Base-by-base conservation (phyloP, 176 grass and related monocot species). In the Triticum turgidum region DNA sequence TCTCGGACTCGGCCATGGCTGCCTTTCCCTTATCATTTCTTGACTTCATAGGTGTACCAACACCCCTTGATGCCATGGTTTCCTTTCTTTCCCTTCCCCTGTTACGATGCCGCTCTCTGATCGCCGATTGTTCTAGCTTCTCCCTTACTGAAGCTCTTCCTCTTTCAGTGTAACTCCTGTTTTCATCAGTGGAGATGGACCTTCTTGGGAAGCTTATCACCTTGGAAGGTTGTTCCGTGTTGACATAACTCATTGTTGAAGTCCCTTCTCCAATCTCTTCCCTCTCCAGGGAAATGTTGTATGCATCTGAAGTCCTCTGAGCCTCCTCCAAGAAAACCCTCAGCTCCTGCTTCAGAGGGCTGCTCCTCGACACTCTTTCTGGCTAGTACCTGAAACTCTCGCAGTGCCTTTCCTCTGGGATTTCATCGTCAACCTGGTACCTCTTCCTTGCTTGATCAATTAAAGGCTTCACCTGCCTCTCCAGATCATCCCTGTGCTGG, bases 311-410 rank as follows among this genome's bases (percentile, higher is more conserved):
- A 68, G 56, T 78, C 62, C 84, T 94, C 47, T 93, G 88, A 65
- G 92, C 92, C 76, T 99, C 92, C 89, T 96, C 92, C n/a, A 99
- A 73, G 58, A 96, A 92, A 75, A 84, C 85, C 25, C 97, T 92
- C 33, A 99, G 72, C 85, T 96, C 97, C 80, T 94, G 91, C 11
- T 91, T 94, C 11, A 88, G 65, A 90, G 88, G 86, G 73, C 74
- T 96, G 79, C 71, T 90, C 24, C 68, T 78, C 45, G 79, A 67
- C 58, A 82, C 87, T 82, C 76, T 83, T 78, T 76, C 68, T 38
- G 89, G 80, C 72, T 88, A 11, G 32, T 88, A 93, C 39, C 83
- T 86, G 5, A 52, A 85, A 61, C 83, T 77, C 81, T 87, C 87
- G 67, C 18, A 69, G 14, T 75, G 61, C 80, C 80, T 94, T 90